Base-by-base conservation (phyloP, 495 filamentous ascomycete species). In the Annulohypoxylon nitens region DNA sequence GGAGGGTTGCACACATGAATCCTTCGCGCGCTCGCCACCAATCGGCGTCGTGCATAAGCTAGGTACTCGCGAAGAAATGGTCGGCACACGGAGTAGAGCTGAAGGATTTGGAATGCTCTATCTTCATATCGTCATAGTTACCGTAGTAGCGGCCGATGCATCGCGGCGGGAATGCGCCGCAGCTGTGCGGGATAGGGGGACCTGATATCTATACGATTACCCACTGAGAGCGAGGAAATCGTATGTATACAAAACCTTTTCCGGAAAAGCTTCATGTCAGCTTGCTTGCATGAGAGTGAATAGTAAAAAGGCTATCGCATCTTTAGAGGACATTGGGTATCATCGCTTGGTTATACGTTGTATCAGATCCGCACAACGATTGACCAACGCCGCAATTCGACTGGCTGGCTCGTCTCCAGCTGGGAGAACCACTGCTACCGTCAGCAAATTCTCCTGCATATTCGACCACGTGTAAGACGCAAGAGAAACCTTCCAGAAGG, bases 401-500 rank as follows among this genome's bases (percentile, higher is more conserved):
- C 58, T 75, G 67, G 72, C 60, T 61, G 16, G 25, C 64, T 64
- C 53, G 53, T 67, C 48, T 62, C 51, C 43, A 74, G 65, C 71
- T 66, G 43, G 16, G n/a, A 74, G 54, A 20, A 45, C 18, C 51
- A 50, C 12, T 74, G 69, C 57, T 58, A 65, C 71, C 53, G 67
- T 70, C 41, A 74, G 71, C 62, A 64, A 47, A 69, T 39, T 45
- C 58, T 70, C 45, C 41, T 70, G 65, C 66, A 70, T 55, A 67
- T 70, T 26, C 61, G n/a, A 55, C 72, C 72, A 75, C 72, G 72
- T 75, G 72, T 75, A 71, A 60, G 51, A 70, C 26, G 72, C 53
- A 45, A 61, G 58, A 75, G 67, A 75, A 70, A 53, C 33, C 59
- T 71, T 75, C 72, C 68, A 0, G 72, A 75, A 75, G 72, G 63